Base-by-base conservation (phyloP, 805 yeast species). In the Starmerella apis region DNA sequence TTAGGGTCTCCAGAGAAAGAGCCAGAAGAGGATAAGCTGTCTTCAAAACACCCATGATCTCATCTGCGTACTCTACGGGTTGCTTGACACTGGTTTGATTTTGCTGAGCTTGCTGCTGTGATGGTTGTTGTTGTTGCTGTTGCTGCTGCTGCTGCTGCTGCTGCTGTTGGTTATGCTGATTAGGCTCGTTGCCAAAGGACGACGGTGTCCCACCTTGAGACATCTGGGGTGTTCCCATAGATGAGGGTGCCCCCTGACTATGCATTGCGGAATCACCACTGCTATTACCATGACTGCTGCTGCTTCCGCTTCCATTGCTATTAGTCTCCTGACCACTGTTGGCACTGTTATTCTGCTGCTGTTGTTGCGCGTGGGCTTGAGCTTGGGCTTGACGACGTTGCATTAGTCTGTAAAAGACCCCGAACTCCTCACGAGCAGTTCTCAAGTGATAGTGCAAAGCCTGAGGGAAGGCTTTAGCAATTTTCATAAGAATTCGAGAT, bases 401-500 rank as follows among this genome's bases (percentile, higher is more conserved):
- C 46, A 16, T 43, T 57, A 1, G 79, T 77, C 64, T 86, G 64
- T 87, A 95, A 47, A 87, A 75, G 2, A 84, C 87, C 3, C 87
- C 81, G 66, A 81, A 86, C 59, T 92, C 98, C 63, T 92, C 99
- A 63, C 84, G 85, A 0, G 97, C 86, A 1, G 98, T 92, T 50
- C 98, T 74, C 59, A 92, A 72, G 61, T 88, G 96, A 80, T 88
- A 92, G 62, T 92, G 97, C 50, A 92, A 73, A 0, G 98, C 96
- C 68, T 92, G 99, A 1, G 99, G 99, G 68, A 84, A 94, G 47
- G 87, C 81, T 70, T 92, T 92, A 1, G 98, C 98, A 62, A 92
- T 92, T 57, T 92, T 75, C 48, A 87, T 83, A 63, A 92, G 73
- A 39, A 92, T 83, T 59, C 81, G 87, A 53, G 95, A 81, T 2